Evolutionary conservation across 179 eudicot genomes (phyloP).

Genomic region (Silene noctiflora): DNA sequence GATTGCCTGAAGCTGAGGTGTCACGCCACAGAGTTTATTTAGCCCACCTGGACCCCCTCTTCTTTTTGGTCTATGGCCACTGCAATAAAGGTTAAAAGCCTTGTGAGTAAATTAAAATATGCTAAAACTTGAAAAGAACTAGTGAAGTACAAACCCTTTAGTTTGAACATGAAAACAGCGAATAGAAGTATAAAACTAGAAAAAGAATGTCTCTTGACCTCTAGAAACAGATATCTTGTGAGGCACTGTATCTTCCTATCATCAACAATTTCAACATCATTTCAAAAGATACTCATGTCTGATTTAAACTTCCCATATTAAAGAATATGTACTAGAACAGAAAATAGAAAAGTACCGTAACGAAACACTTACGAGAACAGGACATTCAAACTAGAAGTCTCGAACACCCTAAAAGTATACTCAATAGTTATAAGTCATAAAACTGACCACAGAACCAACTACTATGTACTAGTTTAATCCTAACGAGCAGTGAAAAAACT

Average conservation of each 20-base stretch:
- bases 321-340: neutral
- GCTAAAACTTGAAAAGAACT: neutral
- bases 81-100: constrained; percentile 23
- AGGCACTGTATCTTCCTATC: neutral
- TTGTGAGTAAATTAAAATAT: neutral
- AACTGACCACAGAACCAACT: too few relatives aligned
- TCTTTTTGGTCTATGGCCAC: constrained; percentile 45
- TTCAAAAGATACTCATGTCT: neutral
- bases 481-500: too few relatives aligned
- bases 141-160: neutral
- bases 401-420: too few relatives aligned
- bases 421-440: too few relatives aligned
- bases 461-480: too few relatives aligned
- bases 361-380: neutral
- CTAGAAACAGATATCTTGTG: neutral
- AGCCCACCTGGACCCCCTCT: constrained; percentile 71
- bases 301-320: neutral
- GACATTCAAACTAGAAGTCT: neutral
- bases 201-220: neutral
- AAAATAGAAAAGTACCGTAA: neutral
- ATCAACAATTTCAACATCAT: neutral
- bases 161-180: neutral
- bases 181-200: too few relatives aligned
- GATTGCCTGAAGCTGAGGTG: constrained; percentile 61
- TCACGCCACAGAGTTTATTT: constrained; percentile 65